Evolutionary conservation across 768 basidiomycete species (phyloP), one percentile per base, ranked within the genome.

Genomic region (Mycena vulgaris): DNA sequence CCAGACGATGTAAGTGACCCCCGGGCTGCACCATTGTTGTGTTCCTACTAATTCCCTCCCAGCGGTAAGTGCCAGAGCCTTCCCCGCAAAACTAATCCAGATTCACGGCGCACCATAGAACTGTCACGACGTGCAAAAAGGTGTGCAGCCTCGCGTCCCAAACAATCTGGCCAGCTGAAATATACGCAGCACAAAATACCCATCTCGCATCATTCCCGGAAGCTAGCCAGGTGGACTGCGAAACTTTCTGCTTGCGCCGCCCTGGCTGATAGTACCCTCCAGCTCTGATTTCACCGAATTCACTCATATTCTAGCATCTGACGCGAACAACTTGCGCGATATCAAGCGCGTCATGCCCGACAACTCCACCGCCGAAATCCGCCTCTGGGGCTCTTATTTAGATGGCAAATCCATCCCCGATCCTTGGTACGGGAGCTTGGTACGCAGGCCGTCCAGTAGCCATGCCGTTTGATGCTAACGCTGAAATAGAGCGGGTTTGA

Each of bases 301-400:
- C 79, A 91, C 93, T 60, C 91, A 96, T 75, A 95, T 98, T 74
- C 85, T 98, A 16, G 94, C 95, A 10, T 89, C 95, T 47, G 96
- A 97, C 77, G 87, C 87, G 66, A 89, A 84, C 75, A 97, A 97
- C 80, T 84, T 94, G 71, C 86, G 86, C 39, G 84, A 89, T 68
- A 83, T 96, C 49, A 74, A 88, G 49, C 84, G 85, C 59, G 84
- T 89, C 49, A 85, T 80, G 60, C 88, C 84, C 35, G 51, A 74
- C 13, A 83, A 88, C 71, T 80, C 88, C 21, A 91, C 89, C 5
- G 93, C 94, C 0, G 84, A 86, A 57, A 86, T 96, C 33, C 85
- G 86, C 9, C 85, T 96, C n/a, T 96, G 93, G 90, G 94, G 94
- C 21, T 92, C 92, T 7, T 95, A 92, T 77, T 80, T 90, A 7